These are phyloP conservation scores for Mortierella sp. DNA, from an alignment of 371 early-diverging fungal species.

Conservation along the genomic window DNA sequence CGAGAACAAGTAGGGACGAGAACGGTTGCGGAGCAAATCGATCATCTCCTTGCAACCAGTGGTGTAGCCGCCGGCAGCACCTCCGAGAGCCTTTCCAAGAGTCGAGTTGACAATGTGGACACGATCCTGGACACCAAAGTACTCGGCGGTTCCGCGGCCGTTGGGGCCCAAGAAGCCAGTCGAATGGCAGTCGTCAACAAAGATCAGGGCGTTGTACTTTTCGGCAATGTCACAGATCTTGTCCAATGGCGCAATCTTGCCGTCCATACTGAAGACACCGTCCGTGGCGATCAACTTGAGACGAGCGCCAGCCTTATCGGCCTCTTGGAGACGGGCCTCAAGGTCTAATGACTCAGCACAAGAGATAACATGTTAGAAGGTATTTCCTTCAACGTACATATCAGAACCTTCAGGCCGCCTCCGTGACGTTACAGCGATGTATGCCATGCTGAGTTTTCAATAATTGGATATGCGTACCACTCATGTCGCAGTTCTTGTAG, in stretches of 20 bases:
- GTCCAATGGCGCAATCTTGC: constrained; percentile 69
- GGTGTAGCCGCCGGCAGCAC: constrained; percentile 76
- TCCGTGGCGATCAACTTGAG: constrained; percentile 73
- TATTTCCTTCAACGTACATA: background rate
- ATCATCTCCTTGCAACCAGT: constrained; percentile 65
- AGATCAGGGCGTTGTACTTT: constrained; percentile 69
- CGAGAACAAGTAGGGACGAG: constrained; percentile 75
- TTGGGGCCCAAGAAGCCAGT: constrained; percentile 73
- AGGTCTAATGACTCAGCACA: constrained; percentile 54
- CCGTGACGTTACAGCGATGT: background rate
- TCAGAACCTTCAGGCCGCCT: background rate
- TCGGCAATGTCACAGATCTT: constrained; percentile 74
- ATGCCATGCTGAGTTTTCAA: background rate
- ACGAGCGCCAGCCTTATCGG: constrained; percentile 62
- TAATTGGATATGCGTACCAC: constrained; percentile 25
- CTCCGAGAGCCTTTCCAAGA: constrained; percentile 76
- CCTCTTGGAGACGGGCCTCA: constrained; percentile 62
- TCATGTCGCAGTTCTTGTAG: constrained; percentile 69
- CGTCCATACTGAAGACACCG: constrained; percentile 79
- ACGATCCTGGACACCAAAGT: constrained; percentile 67
- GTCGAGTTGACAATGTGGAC: constrained; percentile 76
- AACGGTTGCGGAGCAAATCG: constrained; percentile 67
- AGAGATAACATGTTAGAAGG: background rate
- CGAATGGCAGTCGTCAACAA: constrained; percentile 77
- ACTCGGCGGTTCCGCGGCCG: constrained; percentile 72